Base-by-base conservation (phyloP, 1,139 yeast species). In the Yamadazyma aaseri region DNA sequence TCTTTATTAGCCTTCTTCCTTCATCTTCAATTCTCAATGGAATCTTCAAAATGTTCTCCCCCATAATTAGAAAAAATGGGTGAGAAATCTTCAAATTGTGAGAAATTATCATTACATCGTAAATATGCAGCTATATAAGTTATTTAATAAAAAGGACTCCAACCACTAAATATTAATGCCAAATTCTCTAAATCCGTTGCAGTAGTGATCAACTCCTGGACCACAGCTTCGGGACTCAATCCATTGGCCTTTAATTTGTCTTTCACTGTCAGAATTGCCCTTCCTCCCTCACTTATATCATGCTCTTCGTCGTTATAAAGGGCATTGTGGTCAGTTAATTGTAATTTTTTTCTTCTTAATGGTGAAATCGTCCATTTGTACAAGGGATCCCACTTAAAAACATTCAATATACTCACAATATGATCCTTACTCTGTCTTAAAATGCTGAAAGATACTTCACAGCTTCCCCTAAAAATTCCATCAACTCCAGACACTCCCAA, bases 301-400 rank as follows among this genome's bases (percentile, higher is more conserved):
- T 73, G 73, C 31, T 65, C 71, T 20, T 26, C 32, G 7, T 35
- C 40, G 5, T 50, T 44, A 7, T 36, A 39, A 2, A 48, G 46
- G 12, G 53, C 58, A 5, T 42, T 38, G 2, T 40, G 47, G 13
- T 52, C 63, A 24, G 65, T 73, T 8, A 18, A 17, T 49, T 82
- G 87, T 13, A 82, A 50, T 43, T 71, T 75, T 42, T 71, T 72
- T 52, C 70, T 76, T 37, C 82, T 55, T 10, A 84, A 56, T 0
- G 94, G 92, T 0, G 95, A 83, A 29, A 86, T 66, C 1, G 82
- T 78, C 98, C 98, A 92, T 1, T 86, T 75, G 51, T 90, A 90
- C 38, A 94, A 69, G 0, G 98, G 97, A 68, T 94, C 98, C 74
- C 94, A 87, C 46, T 84, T 70, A 44, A 94, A 62, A 6, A 92